Evolutionary conservation across 179 eudicot genomes (phyloP), one percentile per base, ranked within the genome.

Genomic region (Patellifolia procumbens): DNA sequence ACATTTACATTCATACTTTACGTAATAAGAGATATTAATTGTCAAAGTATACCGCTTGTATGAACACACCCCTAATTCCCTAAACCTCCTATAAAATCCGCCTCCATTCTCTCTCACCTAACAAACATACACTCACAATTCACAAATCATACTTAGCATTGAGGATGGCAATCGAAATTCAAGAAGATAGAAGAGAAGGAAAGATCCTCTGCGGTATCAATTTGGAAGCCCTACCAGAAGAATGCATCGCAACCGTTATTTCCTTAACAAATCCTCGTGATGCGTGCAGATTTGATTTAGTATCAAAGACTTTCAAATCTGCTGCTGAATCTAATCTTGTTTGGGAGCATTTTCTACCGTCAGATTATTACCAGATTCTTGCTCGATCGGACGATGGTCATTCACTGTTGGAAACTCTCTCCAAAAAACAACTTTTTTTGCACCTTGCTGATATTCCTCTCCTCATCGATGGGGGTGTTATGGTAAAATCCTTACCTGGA

Each of bases 311-410:
- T n/a, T 88, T 90, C 76, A 80, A 75, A 51, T 82, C 85, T 2
- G 89, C 85, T 2, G 86, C 91, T 0, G 82, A 88, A 24, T 88
- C 89, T 5, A 82, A 91, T 35, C 17, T 53, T 11, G 88, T 84
- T 0, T 91, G 97, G 97, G 73, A 46, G 3, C 63, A 65, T 9
- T 88, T 90, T 45, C 74, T 91, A 74, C 97, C 97, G 26, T 26
- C 86, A 1, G 91, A 89, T 88, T 74, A 75, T 19, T 42, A 17
- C 7, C 55, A 74, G 16, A 80, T 91, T 49, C 1, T 88, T 10
- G 74, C 86, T 0, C 67, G 82, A 66, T 76, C 89, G 5, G 80
- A 65, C 37, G 77, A 32, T 2, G 83, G 72, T 3, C 39, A 1
- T 16, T 43, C 24, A 24, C 61, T 56, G 3, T 68, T 72, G 11